Percentiles rank a stretch among this genome's conserved stretches.
Conservation (phyloP, 164 flowering plant genomes). For the Liquidambar formosana region DNA sequence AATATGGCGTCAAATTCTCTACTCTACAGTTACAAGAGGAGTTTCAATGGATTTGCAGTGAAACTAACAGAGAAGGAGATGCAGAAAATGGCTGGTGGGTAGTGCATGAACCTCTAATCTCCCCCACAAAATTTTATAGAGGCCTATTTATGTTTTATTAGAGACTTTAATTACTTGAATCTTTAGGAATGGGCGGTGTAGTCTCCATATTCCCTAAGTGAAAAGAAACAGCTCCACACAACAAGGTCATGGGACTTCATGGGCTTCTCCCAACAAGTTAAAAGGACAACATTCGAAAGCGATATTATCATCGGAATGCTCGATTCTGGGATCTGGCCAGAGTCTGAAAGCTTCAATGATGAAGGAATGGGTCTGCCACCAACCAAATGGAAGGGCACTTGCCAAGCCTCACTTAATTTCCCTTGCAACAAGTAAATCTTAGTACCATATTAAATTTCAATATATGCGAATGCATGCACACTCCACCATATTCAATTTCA, state of each 20-base stretch:
- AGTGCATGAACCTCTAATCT: not conserved
- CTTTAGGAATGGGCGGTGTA: slow-evolving; percentile 45
- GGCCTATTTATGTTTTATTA: not conserved
- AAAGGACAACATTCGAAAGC: slow-evolving; percentile 35
- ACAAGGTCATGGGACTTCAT: slow-evolving; percentile 67
- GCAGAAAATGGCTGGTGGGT: slow-evolving; percentile 21
- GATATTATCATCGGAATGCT: slow-evolving; percentile 50
- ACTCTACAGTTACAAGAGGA: slow-evolving; percentile 45
- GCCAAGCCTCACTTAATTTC: slow-evolving; percentile 45
- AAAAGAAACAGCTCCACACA: slow-evolving; percentile 41
- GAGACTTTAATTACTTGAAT: too few relatives aligned
- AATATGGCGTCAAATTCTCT: slow-evolving; percentile 26
- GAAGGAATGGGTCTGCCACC: slow-evolving; percentile 61
- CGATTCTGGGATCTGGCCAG: slow-evolving; percentile 68
- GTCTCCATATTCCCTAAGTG: slow-evolving; percentile 48
- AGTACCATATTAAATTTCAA: too few relatives aligned
- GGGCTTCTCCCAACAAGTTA: slow-evolving; percentile 36
- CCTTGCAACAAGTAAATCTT: slow-evolving; percentile 67
- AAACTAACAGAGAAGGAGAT: slow-evolving; percentile 39
- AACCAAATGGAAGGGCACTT: slow-evolving; percentile 63
- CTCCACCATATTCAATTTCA: too few relatives aligned
- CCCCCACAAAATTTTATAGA: not conserved
- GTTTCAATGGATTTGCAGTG: slow-evolving; percentile 57
- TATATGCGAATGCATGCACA: too few relatives aligned
- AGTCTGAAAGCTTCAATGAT: slow-evolving; percentile 52